These are phyloP conservation scores for Kodamaea sp. DNA, from an alignment of 1,139 yeast genomes.

Conservation along the genomic window DNA sequence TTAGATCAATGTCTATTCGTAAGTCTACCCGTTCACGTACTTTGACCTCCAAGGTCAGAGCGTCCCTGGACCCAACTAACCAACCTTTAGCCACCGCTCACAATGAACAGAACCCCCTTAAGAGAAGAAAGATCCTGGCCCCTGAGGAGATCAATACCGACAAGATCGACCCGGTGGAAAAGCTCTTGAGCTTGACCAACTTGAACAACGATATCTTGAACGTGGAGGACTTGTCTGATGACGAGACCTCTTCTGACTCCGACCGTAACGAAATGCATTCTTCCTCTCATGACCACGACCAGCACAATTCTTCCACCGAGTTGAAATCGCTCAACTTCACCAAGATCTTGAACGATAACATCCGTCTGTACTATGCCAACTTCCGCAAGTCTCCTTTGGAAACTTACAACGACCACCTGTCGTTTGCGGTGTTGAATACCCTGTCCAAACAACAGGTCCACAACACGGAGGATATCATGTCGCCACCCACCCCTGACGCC, in stretches of 20 bases:
- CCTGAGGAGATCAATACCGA: slow-evolving; percentile 21
- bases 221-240: slow-evolving; percentile 18
- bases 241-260: slow-evolving; percentile 9
- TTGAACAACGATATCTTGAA: slow-evolving; percentile 31
- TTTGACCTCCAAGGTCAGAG: slow-evolving; percentile 21
- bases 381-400: slow-evolving; percentile 28
- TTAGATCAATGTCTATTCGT: slow-evolving; percentile 27
- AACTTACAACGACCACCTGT: slow-evolving; percentile 31
- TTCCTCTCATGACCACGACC: background rate
- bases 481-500: slow-evolving; percentile 11
- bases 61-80: slow-evolving; percentile 10
- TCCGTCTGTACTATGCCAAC: slow-evolving; percentile 35
- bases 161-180: slow-evolving; percentile 48
- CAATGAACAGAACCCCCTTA: slow-evolving; percentile 1
- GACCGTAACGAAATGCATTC: slow-evolving; percentile 1
- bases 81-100: slow-evolving; percentile 12
- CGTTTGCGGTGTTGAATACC: slow-evolving; percentile 37
- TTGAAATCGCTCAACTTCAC: slow-evolving; percentile 35
- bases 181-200: slow-evolving; percentile 40
- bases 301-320: slow-evolving; percentile 6
- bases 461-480: slow-evolving; percentile 7
- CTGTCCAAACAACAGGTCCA: slow-evolving; percentile 8
- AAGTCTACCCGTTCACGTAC: slow-evolving; percentile 35
- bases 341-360: slow-evolving; percentile 42
- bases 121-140: slow-evolving; percentile 6